Base-by-base conservation (phyloP, 176 grass and related monocot species). In the Carex cristatella region DNA sequence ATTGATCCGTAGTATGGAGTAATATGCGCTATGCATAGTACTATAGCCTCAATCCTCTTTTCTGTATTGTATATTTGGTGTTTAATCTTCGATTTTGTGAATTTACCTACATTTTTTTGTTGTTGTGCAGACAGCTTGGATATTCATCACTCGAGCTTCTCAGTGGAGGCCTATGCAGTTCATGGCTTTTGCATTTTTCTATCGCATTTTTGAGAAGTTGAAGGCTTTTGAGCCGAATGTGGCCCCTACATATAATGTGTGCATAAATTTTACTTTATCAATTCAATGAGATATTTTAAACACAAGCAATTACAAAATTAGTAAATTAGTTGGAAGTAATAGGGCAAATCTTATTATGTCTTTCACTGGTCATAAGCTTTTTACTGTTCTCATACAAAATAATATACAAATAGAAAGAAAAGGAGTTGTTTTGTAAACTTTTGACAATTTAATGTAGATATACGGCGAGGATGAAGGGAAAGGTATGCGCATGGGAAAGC, bases 131-230 rank as follows among this genome's bases (percentile, higher is more conserved):
- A 94, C 89, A 58, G n/a, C 87, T 80, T 99, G 93, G 93, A 89
- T 90, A 49, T 83, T 89, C 78, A 86, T 95, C 38, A 86, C 90
- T 68, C 53, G 88, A 62, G 92, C 77, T 64, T 90, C 88, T 2
- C 91, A 99, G 79, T 99, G 93, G 93, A 99, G 93, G 61, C 96
- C 96, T 67, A 85, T 99, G 93, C 93, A 99, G 68, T 92, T 99
- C 91, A 80, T 99, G 64, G 94, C 86, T 87, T 99, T 99, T 79
- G 85, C 78, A 53, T 95, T 92, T 92, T 95, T 99, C 89, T 99
- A 95, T 77, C 85, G 96, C 91, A 95, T 99, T 88, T 89, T 99
- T 84, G 91, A 91, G 88, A 99, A 99, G 77, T 84, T 99, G 76
- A 94, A 89, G 80, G 27, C 84, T 72, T 95, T 92, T 85, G 96